Evolutionary conservation across 257 asterid genomes (phyloP), one percentile per base, ranked within the genome.

Genomic region (Solanum clarkiae): DNA sequence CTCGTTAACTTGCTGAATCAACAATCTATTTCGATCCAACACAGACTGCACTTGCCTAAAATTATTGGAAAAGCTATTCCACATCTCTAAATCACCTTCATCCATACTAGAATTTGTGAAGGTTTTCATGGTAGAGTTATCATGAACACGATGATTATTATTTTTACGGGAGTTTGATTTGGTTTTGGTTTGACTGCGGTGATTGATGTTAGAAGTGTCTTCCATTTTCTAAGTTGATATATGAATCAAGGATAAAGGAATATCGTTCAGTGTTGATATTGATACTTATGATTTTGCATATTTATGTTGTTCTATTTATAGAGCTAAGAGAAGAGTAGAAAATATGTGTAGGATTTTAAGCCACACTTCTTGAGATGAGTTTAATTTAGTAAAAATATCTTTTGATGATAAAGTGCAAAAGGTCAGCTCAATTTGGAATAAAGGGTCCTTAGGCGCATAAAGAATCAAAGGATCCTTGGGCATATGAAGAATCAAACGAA

Each of bases 1-100:
- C 87, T 94, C 92, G 80, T 94, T 93, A 82, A 94, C 98, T 62
- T 94, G 95, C 90, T 93, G 95, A 66, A 94, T 94, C 86, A 93
- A 89, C 20, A 75, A 82, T 32, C 98, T 90, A 84, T 94, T 94
- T 87, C 91, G 95, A 84, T 94, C 95, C 84, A 94, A 88, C 82
- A 94, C 93, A 63, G 94, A 88, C 80, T 93, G 97, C 36, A 94
- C 97, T 82, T 89, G 89, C 17, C 88, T 93, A 89, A 92, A 93
- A 22, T 88, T 93, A 14, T 90, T 87, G 57, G 87, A 86, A 87
- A 94, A 89, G 29, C 91, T 86, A 14, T 86, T 84, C 96, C 97
- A 94, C 72, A 89, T 85, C 49, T 87, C 91, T 29, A 90, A 86
- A 81, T 91, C 93, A 20, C 89, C 92, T 59, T 60, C 91, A n/a